Base-by-base conservation (phyloP, 1,139 yeast species). In the Pichia sp. region DNA sequence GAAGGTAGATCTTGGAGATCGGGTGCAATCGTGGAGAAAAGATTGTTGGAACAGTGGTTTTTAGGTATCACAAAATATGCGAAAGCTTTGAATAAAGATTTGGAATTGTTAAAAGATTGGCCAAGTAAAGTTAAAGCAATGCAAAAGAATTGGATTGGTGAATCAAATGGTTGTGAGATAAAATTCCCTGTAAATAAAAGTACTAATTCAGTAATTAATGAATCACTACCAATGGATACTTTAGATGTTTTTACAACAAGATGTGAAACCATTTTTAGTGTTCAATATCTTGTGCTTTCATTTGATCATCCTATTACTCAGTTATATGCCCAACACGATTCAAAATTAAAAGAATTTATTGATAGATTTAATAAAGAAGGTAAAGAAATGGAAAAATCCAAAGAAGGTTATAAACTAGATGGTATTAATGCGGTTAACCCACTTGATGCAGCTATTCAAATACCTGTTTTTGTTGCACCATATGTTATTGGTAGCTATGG, bases 141-240 rank as follows among this genome's bases (percentile, higher is more conserved):
- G 97, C 98, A 92, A 65, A 75, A 67, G 48, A 81, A 92, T 64
- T 92, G 98, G 98, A 89, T 92, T 46, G 97, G 97, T 1, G 78
- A 80, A 59, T 85, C 96, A 1, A 67, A 73, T 20, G 97, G 98
- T n/a, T 81, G 87, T 0, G 83, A 83, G 40, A 69, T 92, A 9
- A 58, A 50, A 3, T 85, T 86, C 60, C 48, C 49, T 13, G 44
- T 53, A 5, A 12, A 24, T 16, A 24, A 46, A 13, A 43, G 48
- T 6, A 35, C 49, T 9, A 35, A 42, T 16, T 41, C 55, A 53
- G 16, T 9, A 3, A 25, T 48, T 12, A 6, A 57, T 26, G 23
- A 38, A n/a, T 24, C 30, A 7, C 56, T 56, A 27, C 53, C 56
- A 8, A 4, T 44, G 7, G 53, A 62, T 4, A 45, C 61, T 7